Percentiles rank a stretch among this genome's conserved stretches.
Evolutionary conservation across 148 eudicot species (phyloP).

Genomic region (Silene conica): DNA sequence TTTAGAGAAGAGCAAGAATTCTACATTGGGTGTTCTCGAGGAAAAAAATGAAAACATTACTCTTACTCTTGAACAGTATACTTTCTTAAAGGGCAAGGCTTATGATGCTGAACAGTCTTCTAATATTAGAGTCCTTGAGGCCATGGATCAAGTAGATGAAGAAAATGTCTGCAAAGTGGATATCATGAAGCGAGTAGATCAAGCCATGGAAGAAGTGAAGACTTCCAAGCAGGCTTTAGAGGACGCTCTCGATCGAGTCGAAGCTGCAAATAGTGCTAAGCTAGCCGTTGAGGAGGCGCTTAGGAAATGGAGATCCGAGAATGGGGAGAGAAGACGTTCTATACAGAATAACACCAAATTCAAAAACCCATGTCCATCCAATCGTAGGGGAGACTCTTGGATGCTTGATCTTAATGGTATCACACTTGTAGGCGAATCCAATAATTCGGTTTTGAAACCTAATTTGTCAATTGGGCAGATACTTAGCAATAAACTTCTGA

Average conservation of each 20-base stretch:
- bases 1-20: slow-evolving; percentile 39
- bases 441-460: slow-evolving; percentile 48
- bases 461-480: slow-evolving; percentile 91
- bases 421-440: slow-evolving; percentile 30
- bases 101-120: slow-evolving; percentile 55
- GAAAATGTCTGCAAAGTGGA: slow-evolving; percentile 54
- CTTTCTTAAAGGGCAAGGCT: slow-evolving; percentile 52
- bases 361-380: slow-evolving; percentile 52
- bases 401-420: slow-evolving; percentile 57
- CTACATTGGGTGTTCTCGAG: slow-evolving; percentile 15
- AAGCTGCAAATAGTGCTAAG: slow-evolving; percentile 62
- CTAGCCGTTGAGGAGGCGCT: slow-evolving; percentile 85
- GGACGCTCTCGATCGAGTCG: slow-evolving; percentile 71
- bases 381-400: slow-evolving; percentile 36
- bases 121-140: slow-evolving; percentile 40
- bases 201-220: slow-evolving; percentile 76
- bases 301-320: slow-evolving; percentile 83
- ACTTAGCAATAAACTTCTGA: slow-evolving; percentile 74
- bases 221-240: slow-evolving; percentile 62
- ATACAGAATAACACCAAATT: slow-evolving; percentile 60
- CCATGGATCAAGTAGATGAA: slow-evolving; percentile 55
- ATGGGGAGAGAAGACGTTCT: slow-evolving; percentile 63
- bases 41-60: slow-evolving; percentile 38
- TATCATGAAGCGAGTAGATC: slow-evolving; percentile 62
- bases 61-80: slow-evolving; percentile 67